A percentile compares a stretch with the other conserved stretches of the same genome.
Conservation (phyloP, 2,329 filamentous ascomycete genomes). For the Phaeophleospora eucalypticola region DNA sequence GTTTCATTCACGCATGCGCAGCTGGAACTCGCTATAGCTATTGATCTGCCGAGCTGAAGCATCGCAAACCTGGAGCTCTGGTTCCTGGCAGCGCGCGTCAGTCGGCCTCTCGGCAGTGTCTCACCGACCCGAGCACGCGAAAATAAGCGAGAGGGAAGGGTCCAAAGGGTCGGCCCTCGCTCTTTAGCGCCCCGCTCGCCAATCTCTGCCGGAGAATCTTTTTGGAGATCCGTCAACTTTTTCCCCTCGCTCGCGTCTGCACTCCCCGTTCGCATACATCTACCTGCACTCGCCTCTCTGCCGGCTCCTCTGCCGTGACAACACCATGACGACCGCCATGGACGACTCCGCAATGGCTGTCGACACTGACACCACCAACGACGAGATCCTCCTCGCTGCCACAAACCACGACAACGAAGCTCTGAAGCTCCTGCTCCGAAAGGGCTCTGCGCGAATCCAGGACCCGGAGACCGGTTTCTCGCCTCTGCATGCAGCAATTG, state of each 20-base stretch:
- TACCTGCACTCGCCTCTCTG: conserved; percentile 1
- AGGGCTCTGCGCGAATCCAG: conserved; percentile 64
- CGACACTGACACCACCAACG: conserved; percentile 45
- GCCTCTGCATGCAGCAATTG: conserved; percentile 84
- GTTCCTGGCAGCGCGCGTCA: too few relatives aligned
- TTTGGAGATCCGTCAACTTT: neutral
- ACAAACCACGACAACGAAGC: conserved; percentile 63
- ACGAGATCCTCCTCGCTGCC: conserved; percentile 63
- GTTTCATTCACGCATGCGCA: too few relatives aligned
- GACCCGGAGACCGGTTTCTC: conserved; percentile 82
- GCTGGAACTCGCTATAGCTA: too few relatives aligned
- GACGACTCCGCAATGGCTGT: conserved; percentile 24
- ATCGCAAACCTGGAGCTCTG: neutral
- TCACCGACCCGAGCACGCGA: neutral
- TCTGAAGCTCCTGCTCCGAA: conserved; percentile 66
- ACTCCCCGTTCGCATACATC: conserved; percentile 1
- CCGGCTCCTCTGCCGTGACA: neutral
- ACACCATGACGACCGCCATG: conserved; percentile 6
- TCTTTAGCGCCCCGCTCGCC: neutral
- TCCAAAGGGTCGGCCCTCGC: neutral
- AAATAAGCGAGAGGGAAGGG: neutral
- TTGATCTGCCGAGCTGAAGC: too few relatives aligned
- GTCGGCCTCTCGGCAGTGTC: neutral
- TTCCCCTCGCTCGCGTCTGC: neutral
- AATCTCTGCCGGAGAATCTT: neutral